These are phyloP conservation scores for Aspergillus nidulans DNA, from an alignment of 495 filamentous ascomycete species.

Conservation along the genomic window DNA sequence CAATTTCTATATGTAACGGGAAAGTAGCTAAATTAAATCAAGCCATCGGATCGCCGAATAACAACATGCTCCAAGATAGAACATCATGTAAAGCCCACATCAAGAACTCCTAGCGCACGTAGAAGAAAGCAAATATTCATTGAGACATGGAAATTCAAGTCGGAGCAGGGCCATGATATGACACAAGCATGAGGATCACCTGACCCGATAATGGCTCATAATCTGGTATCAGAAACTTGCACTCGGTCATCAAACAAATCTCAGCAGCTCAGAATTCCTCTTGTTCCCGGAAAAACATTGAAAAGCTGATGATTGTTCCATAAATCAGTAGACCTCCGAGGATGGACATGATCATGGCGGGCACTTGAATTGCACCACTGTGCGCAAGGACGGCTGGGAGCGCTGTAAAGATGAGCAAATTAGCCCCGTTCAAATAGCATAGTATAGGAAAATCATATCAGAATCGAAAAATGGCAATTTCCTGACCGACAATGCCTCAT, in stretches of 20 bases:
- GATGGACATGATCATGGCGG: slow-evolving; percentile 96
- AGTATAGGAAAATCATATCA: not conserved
- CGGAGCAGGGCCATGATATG: not conserved
- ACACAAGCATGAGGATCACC: not conserved
- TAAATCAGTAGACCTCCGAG: slow-evolving; percentile 92
- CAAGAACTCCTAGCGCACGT: slow-evolving; percentile 10
- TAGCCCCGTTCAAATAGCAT: slow-evolving; percentile 13
- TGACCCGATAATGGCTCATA: not conserved
- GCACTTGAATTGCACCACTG: slow-evolving; percentile 66
- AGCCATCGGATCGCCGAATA: slow-evolving; percentile 16
- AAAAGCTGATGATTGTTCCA: slow-evolving; percentile 95
- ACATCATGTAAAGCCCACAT: slow-evolving; percentile 5
- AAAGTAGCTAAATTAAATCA: slow-evolving; percentile 20
- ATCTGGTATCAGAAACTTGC: not conserved
- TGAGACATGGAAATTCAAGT: not conserved
- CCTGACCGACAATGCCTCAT: not conserved
- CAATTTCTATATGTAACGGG: slow-evolving; percentile 17
- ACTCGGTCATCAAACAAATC: not conserved
- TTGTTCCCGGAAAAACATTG: slow-evolving; percentile 96
- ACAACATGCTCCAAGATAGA: slow-evolving; percentile 6
- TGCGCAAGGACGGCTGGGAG: slow-evolving; percentile 89
- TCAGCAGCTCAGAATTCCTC: slow-evolving; percentile 63
- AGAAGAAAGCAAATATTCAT: slow-evolving; percentile 10
- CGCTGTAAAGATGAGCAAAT: slow-evolving; percentile 48
- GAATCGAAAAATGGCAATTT: not conserved